Percentiles rank a stretch among this genome's conserved stretches.
Conservation (phyloP, 805 yeast species). For the Candida qinlingensis region DNA sequence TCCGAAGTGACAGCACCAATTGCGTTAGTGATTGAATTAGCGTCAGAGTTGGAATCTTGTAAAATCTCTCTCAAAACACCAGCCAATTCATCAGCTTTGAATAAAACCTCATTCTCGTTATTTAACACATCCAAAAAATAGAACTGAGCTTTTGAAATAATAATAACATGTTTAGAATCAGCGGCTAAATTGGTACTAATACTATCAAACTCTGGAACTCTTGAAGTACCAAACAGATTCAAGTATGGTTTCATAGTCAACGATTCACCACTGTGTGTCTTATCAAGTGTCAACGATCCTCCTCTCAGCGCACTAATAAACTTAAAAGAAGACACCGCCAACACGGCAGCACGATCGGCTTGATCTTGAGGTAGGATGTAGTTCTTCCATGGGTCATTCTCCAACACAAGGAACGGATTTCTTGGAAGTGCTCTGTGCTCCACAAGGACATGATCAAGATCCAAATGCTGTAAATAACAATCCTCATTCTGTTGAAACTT, state of each 20-base stretch:
- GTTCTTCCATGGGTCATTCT: constrained; percentile 65
- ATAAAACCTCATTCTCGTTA: constrained; percentile 53
- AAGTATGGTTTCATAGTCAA: constrained; percentile 65
- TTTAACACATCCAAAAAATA: constrained; percentile 85
- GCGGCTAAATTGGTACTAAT: constrained; percentile 68
- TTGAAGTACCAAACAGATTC: constrained; percentile 65
- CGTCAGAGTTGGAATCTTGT: constrained; percentile 57
- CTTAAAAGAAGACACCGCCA: constrained; percentile 61
- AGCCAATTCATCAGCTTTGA: constrained; percentile 62
- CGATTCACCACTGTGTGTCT: constrained; percentile 44
- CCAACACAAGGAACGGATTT: constrained; percentile 69
- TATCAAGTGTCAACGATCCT: constrained; percentile 52
- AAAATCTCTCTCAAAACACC: constrained; percentile 61
- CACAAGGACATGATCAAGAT: constrained; percentile 32
- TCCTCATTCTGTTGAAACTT: constrained; percentile 39
- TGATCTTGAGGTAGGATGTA: constrained; percentile 54
- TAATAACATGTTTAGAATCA: constrained; percentile 65
- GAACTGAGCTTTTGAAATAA: constrained; percentile 76
- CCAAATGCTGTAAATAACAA: constrained; percentile 49
- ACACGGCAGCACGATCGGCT: constrained; percentile 59
- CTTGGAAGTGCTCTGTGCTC: constrained; percentile 54
- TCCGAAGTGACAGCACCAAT: constrained; percentile 88
- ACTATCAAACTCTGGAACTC: constrained; percentile 50
- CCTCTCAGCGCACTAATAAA: constrained; percentile 56
- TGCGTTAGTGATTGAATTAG: constrained; percentile 62